These are phyloP conservation scores for Toxicodendron radicans DNA, from an alignment of 345 rosid species.

Conservation along the genomic window DNA sequence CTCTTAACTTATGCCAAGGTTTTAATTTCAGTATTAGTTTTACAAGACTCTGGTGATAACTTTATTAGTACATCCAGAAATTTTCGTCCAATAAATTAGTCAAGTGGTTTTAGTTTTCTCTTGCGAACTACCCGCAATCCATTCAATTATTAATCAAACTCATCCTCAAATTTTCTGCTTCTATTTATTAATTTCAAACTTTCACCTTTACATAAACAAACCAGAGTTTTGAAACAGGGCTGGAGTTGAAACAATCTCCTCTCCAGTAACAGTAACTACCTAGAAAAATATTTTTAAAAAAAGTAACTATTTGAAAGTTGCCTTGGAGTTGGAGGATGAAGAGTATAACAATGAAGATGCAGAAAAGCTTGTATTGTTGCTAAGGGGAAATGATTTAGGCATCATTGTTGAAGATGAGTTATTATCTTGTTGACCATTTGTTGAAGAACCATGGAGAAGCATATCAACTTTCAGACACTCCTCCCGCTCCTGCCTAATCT, in stretches of 20 bases:
- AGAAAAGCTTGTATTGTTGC: conserved; percentile 61
- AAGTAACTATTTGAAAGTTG: conserved; percentile 35
- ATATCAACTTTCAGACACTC: conserved; percentile 42
- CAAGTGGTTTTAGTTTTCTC: neutral
- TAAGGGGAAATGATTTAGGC: conserved; percentile 31
- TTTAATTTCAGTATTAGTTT: too few relatives aligned
- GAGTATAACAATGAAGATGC: conserved; percentile 57
- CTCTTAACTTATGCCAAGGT: too few relatives aligned
- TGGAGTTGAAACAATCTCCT: neutral
- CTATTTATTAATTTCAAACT: conserved; percentile 16
- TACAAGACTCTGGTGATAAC: too few relatives aligned
- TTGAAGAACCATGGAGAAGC: conserved; percentile 29
- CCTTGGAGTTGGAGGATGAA: conserved; percentile 41
- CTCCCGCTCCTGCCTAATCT: conserved; percentile 61
- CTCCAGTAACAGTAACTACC: neutral
- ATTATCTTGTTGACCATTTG: conserved; percentile 20
- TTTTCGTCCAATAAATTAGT: neutral
- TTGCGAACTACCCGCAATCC: neutral
- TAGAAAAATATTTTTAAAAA: neutral
- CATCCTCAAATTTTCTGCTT: neutral
- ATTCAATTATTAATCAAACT: neutral
- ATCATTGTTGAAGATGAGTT: conserved; percentile 28
- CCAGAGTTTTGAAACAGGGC: conserved; percentile 16
- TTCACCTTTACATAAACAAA: neutral
- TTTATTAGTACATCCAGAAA: too few relatives aligned